phyloP scores from a whole-genome alignment of 1,139 yeast genomes.

The Yamadazyma blattariae region DNA sequence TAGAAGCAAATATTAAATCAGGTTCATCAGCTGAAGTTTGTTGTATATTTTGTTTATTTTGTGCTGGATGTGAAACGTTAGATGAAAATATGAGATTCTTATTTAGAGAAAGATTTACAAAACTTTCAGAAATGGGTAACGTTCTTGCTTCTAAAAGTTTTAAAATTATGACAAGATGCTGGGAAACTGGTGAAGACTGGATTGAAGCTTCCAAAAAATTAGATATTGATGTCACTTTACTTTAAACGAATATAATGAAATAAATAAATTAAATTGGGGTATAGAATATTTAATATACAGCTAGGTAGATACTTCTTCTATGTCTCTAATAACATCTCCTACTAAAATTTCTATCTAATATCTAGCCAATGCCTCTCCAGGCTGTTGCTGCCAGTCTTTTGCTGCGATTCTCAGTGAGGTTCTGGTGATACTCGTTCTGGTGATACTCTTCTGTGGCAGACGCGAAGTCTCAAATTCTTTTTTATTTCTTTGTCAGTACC shows the following conservation, averaged over 20 bases:
- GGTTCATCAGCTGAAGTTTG: slow-evolving; percentile 55
- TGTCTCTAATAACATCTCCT: too few species aligned
- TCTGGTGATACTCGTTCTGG: too few species aligned
- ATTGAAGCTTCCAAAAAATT: slow-evolving; percentile 44
- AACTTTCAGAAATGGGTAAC: slow-evolving; percentile 44
- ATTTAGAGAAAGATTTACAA: slow-evolving; percentile 36
- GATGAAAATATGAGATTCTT: slow-evolving; percentile 30
- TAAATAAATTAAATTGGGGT: too few species aligned
- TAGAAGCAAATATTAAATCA: slow-evolving; percentile 37
- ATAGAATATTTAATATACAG: too few species aligned
- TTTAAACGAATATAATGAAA: neutral
- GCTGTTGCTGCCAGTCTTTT: too few species aligned
- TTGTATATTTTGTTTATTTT: slow-evolving; percentile 52
- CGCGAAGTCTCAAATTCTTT: too few species aligned
- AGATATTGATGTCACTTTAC: slow-evolving; percentile 46
- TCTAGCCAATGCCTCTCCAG: too few species aligned
- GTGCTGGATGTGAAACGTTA: slow-evolving; percentile 59
- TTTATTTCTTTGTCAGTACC: too few species aligned
- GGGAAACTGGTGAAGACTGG: slow-evolving; percentile 61
- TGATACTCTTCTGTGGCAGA: too few species aligned
- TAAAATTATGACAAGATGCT: slow-evolving; percentile 50
- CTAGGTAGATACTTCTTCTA: too few species aligned
- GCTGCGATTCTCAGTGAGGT: too few species aligned
- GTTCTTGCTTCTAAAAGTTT: slow-evolving; percentile 48
- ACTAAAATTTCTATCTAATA: too few species aligned